Conservation (phyloP, 441 rosid species). For the Manihot esculenta region DNA sequence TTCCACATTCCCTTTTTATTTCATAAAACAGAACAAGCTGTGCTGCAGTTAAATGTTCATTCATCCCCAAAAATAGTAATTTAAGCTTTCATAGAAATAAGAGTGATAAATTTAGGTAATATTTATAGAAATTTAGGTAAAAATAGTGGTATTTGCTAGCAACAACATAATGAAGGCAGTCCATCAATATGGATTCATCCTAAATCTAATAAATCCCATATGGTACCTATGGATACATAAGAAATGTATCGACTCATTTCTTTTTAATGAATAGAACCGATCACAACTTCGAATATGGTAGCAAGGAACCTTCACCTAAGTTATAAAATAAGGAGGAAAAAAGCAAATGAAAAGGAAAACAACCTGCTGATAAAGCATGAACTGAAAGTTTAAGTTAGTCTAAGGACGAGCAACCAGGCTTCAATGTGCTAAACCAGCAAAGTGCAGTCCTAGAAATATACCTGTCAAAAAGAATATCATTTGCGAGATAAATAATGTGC, state of each 20-base stretch:
- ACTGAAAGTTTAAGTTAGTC: not conserved
- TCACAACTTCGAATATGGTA: no score
- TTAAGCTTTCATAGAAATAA: not conserved
- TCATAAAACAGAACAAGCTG: not conserved
- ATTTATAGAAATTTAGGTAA: no score
- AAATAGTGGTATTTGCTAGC: no score
- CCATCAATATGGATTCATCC: no score
- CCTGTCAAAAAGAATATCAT: constrained; percentile 99
- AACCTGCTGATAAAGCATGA: not conserved
- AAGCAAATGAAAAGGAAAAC: not conserved
- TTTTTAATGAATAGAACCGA: no score
- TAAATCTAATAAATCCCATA: no score
- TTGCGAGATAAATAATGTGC: constrained; percentile 86
- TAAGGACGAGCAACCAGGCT: not conserved
- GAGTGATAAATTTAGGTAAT: not conserved
- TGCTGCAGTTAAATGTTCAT: not conserved
- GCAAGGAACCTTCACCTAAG: no score
- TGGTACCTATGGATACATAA: no score
- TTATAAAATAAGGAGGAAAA: not conserved
- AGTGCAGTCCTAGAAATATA: constrained; percentile 28
- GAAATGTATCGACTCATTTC: no score
- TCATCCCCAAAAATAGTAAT: not conserved
- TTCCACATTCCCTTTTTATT: not conserved
- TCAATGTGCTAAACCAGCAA: not conserved
- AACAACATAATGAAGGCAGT: no score